These are phyloP conservation scores for Fomitopsis serialis DNA, from an alignment of 768 basidiomycete species.

Conservation along the genomic window DNA sequence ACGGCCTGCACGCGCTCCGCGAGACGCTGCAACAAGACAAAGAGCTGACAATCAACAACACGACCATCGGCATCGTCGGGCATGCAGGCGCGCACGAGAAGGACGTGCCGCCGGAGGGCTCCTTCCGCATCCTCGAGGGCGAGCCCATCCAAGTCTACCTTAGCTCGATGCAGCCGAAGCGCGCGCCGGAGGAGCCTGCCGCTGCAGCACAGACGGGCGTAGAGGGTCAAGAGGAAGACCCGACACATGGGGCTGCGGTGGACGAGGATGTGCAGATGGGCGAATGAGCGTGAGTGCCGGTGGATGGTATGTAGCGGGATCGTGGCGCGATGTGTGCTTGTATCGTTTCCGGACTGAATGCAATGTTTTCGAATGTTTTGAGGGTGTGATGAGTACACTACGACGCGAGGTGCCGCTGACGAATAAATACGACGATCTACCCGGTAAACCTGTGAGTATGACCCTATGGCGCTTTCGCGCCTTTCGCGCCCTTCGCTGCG, in stretches of 20 bases:
- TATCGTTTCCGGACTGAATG: conserved; percentile 1
- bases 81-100: conserved; percentile 57
- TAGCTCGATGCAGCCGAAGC: conserved; percentile 73
- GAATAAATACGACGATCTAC: background rate
- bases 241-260: conserved; percentile 30
- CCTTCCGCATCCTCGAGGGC: conserved; percentile 88
- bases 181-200: conserved; percentile 35
- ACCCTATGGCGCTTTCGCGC: background rate
- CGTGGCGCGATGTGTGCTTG: conserved; percentile 2
- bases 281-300: conserved; percentile 33
- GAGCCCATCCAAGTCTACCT: conserved; percentile 71
- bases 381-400: background rate
- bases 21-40: conserved; percentile 99
- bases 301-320: conserved; percentile 5
- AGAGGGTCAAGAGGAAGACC: conserved; percentile 55
- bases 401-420: background rate
- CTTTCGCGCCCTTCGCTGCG: conserved; percentile 5
- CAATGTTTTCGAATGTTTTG: background rate
- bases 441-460: background rate
- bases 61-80: conserved; percentile 91
- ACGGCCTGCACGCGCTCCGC: conserved; percentile 90
- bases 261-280: conserved; percentile 89
- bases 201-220: conserved; percentile 34
- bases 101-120: conserved; percentile 42
- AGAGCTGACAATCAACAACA: conserved; percentile 88